Evolutionary conservation across 306 rosid species (phyloP), one percentile per base, ranked within the genome.

Genomic region (Cucurbita moschata): DNA sequence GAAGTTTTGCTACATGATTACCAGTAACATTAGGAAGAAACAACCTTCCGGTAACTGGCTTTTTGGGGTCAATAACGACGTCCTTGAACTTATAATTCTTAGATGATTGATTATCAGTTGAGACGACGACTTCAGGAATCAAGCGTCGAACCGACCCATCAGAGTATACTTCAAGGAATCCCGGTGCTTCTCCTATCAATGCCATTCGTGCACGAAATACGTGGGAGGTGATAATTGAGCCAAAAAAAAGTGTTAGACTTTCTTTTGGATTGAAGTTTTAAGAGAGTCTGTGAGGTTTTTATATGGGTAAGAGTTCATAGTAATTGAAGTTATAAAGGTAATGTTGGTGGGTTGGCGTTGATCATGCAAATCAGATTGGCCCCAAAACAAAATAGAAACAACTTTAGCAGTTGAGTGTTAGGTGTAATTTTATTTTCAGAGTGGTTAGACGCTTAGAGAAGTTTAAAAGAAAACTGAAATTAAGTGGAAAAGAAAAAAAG

Each of bases 141-240:
- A 81, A 88, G 58, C 98, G 97, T 54, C 83, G 89, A 55, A 93
- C 92, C 2, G 85, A 78, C 14, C 89, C 98, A 76, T 88, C 87
- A 0, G 97, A 84, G 54, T 81, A 85, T 5, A 90, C 92, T 79
- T 85, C 76, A 50, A 88, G 82, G 79, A 10, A 90, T 7, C 80
- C 88, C 1, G 57, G 57, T 1, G 79, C 83, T 87, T 87, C 96
- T 75, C 78, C 93, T 65, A 78, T 77, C 56, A 80, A 44, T 15
- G 91, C 85, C 96, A 92, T 89, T 78, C 18, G 79, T 72, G 13
- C 15, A 14, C 9, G 39, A 16, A 74, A 47, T 73, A 40, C 51
- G 16, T 30, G 16, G 37, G 10, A 57, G 60, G 37, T 57, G 23
- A 7, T 58, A n/a, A 1, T 63, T 7, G 19, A 37, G 10, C 47